Base-by-base conservation (phyloP, 768 basidiomycete genomes). In the Suillus weaverae region DNA sequence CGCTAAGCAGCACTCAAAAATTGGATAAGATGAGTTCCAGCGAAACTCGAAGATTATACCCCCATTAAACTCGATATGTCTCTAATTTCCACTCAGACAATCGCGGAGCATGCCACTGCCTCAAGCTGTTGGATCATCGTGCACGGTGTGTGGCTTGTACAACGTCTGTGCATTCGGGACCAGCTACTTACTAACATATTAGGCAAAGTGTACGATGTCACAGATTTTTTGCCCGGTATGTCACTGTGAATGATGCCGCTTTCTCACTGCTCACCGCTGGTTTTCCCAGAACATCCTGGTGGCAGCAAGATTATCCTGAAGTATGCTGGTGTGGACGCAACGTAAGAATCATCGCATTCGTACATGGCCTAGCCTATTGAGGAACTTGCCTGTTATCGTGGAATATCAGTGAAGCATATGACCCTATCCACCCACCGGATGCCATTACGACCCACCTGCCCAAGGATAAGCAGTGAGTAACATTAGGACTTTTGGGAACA, bases 311-410 rank as follows among this genome's bases (percentile, higher is more conserved):
- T 95, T 69, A 90, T 96, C 56, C 74, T 96, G 62, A 92, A 92
- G 73, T 93, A 95, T 69, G 94, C 91, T 3, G 95, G 95, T 32
- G 91, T 89, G 73, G 95, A 95, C 73, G 93, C 93, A 38, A 97
- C 90, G 88, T 92, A 75, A 44, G 90, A 74, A 3, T 20, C 18
- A 57, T 26, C 26, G 2, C 38, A 30, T 43, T 59, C n/a, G 18
- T 57, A 36, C 32, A 8, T 56, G 30, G 18, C 2, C 14, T 11
- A 6, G 4, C 9, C 22, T 53, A 20, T 35, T 7, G 6, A 13
- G 20, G 9, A 10, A 13, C 33, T 70, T 11, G 74, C 60, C 11
- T 46, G 18, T 22, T 6, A 61, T 10, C 35, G 53, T n/a, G 59
- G 30, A 50, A 35, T 16, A 26, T 61, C 67, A 91, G 89, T 5